Conservation (phyloP, 352 stramenopile genomes). For the Thalassiosira oceanica region DNA sequence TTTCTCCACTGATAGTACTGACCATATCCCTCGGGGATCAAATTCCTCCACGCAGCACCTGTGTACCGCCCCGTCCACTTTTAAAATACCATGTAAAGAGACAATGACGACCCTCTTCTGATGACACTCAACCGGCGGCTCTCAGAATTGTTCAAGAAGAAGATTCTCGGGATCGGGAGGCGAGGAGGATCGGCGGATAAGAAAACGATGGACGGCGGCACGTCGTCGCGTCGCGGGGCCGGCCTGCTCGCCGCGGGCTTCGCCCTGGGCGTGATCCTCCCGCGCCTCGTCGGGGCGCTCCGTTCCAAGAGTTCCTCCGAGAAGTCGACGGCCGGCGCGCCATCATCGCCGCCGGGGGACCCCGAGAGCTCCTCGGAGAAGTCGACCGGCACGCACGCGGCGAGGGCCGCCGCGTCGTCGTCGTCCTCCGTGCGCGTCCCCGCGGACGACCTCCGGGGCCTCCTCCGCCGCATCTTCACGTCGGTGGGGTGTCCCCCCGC, state of each 20-base stretch:
- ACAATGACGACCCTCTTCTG: too few relatives aligned
- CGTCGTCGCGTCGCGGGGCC: background rate
- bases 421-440: background rate
- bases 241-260: background rate
- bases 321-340: too few relatives aligned
- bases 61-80: too few relatives aligned
- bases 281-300: background rate
- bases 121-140: too few relatives aligned
- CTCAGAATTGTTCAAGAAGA: too few relatives aligned
- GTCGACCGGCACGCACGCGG: background rate
- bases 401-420: background rate
- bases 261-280: conserved; percentile 1
- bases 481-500: background rate
- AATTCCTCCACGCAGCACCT: too few relatives aligned
- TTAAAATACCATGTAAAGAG: too few relatives aligned
- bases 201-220: background rate
- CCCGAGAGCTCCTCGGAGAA: background rate
- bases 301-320: too few relatives aligned
- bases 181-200: background rate
- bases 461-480: background rate
- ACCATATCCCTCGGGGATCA: too few relatives aligned
- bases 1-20: too few relatives aligned
- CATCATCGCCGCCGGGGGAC: too few relatives aligned
- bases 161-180: background rate
- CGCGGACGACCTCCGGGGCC: background rate